Base-by-base conservation (phyloP, 768 basidiomycete genomes). In the Rhizopogon vinicolor region DNA sequence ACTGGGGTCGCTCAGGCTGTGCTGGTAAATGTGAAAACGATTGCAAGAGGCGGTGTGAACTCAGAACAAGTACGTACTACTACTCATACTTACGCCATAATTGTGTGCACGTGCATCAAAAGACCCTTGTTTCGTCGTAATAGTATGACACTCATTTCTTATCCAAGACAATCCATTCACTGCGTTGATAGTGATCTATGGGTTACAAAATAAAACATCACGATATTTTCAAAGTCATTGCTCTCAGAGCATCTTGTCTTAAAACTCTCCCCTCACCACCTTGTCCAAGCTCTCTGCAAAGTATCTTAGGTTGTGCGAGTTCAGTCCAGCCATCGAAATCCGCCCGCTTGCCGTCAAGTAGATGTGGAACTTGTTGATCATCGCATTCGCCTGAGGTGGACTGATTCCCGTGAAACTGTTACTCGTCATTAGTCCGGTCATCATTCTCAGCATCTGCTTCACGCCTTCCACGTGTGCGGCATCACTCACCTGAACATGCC, bases 291-390 rank as follows among this genome's bases (percentile, higher is more conserved):
- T 74, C 66, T 76, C 76, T 19, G 87, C 91, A 78, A 93, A 84
- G 69, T 89, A 89, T 37, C 71, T 55, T n/a, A 96, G 70, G 72
- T 95, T 97, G 57, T 76, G 65, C 44, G 74, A 81, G 78, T 93
- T 96, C 74, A 96, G 70, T 14, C 91, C 94, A 4, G 93, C 91
- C 93, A 98, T 96, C 54, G 91, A 93, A 64, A 98, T 96, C 49
- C 94, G 79, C 45, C 94, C 93, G 66, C 93, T 94, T 51, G 61
- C 71, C 3, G 93, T 93, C 79, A 96, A 73, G 69, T 95, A 97
- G 49, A 97, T 75, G 65, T 95, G 93, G 28, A 78, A 84, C 64
- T 82, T 80, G 53, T 87, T 84, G 14, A 82, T 77, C 69, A 97
- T 67, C 49, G 75, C 80, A 68, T 83, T 76, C 69, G 84, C 83